Percentiles rank a stretch among this genome's conserved stretches.
Evolutionary conservation across 208 protist genomes (phyloP).

Genomic region (Trypanosoma rangeli): DNA sequence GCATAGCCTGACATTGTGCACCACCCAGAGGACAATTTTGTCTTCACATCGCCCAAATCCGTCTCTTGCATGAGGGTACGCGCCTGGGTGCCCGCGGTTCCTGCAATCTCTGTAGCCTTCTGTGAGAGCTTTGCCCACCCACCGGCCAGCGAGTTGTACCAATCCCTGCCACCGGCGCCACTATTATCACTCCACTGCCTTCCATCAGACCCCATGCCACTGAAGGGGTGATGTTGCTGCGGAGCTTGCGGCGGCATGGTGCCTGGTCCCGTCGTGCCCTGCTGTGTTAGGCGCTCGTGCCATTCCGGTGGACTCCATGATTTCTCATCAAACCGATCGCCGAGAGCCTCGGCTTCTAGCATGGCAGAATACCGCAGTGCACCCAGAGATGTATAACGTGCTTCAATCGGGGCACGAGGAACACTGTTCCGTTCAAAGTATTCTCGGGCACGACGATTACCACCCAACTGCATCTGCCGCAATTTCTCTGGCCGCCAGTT

Average conservation of each 20-base stretch:
- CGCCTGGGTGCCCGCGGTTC: conserved; percentile 49
- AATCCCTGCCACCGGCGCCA: conserved; percentile 32
- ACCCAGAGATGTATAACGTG: conserved; percentile 72
- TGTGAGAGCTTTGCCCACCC: conserved; percentile 67
- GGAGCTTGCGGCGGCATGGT: conserved; percentile 33
- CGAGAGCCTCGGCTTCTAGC: conserved; percentile 76
- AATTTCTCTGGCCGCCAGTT: conserved; percentile 91
- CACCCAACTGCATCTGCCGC: conserved; percentile 86
- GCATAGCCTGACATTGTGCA: conserved; percentile 47
- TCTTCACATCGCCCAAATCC: conserved; percentile 60
- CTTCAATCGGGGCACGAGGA: conserved; percentile 56
- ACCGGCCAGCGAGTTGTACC: conserved; percentile 52
- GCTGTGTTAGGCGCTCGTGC: conserved; percentile 54
- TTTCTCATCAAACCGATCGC: conserved; percentile 67
- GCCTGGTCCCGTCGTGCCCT: neutral
- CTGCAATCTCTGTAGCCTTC: conserved; percentile 63
- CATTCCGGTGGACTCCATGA: conserved; percentile 79
- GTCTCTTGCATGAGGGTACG: conserved; percentile 38
- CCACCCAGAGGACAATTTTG: conserved; percentile 54
- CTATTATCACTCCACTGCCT: conserved; percentile 3
- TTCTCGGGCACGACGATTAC: conserved; percentile 84
- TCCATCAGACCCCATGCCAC: conserved; percentile 41
- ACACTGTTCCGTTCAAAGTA: conserved; percentile 85
- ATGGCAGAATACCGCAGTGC: conserved; percentile 84
- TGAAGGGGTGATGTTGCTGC: conserved; percentile 52